A percentile compares a stretch with the other conserved stretches of the same genome.
phyloP scores from a whole-genome alignment of 116 monocot genomes.

The Trichopus zeylanicus region DNA sequence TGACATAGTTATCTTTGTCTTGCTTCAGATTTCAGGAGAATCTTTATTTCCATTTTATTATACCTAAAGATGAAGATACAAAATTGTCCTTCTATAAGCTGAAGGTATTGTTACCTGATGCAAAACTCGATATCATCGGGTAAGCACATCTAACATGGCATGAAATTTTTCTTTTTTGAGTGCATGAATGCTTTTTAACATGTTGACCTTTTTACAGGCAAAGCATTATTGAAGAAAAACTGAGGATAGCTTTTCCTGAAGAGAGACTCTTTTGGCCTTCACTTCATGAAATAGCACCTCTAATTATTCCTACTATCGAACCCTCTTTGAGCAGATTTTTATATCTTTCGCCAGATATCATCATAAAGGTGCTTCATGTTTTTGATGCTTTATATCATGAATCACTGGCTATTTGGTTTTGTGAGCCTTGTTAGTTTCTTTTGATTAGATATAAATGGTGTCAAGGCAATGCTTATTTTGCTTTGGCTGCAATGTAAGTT shows the following conservation, averaged over 20 bases:
- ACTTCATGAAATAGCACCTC: constrained; percentile 37
- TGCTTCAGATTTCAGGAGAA: constrained; percentile 29
- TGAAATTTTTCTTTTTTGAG: not conserved
- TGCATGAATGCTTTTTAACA: not conserved
- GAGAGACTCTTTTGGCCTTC: constrained; percentile 16
- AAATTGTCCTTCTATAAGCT: constrained; percentile 56
- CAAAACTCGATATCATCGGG: constrained; percentile 49
- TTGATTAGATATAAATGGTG: too few relatives aligned
- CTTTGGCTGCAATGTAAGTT: too few relatives aligned
- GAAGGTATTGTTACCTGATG: constrained; percentile 58
- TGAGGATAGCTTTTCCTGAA: constrained; percentile 23
- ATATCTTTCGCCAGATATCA: constrained; percentile 41
- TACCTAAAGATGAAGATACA: constrained; percentile 50
- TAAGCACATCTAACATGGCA: constrained; percentile 12
- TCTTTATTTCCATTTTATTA: constrained; percentile 60
- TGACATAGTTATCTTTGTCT: not conserved
- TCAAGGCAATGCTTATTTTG: too few relatives aligned
- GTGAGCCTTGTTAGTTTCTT: too few relatives aligned
- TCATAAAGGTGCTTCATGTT: constrained; percentile 29
- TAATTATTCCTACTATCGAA: constrained; percentile 41
- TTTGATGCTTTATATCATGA: too few relatives aligned
- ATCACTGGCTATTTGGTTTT: too few relatives aligned
- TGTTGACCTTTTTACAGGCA: constrained; percentile 28
- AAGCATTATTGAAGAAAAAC: constrained; percentile 40
- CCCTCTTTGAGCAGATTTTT: constrained; percentile 40